Conservation (phyloP, 176 grass and related monocot genomes). For the Avena atlantica region DNA sequence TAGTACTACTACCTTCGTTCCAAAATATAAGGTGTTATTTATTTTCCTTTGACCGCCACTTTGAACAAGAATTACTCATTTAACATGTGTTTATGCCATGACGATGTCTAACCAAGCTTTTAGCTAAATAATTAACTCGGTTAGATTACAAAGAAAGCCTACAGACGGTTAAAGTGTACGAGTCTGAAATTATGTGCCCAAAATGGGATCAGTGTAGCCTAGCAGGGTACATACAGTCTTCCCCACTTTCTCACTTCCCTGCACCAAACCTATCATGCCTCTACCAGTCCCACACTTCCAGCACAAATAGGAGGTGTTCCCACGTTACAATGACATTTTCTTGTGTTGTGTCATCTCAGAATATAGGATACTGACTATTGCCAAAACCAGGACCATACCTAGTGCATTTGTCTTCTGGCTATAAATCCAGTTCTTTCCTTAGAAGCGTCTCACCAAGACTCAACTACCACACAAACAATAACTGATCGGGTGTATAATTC, state of each 20-base stretch:
- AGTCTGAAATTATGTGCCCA: background rate
- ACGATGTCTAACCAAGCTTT: conserved; percentile 2
- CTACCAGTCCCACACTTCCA: background rate
- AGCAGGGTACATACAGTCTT: conserved; percentile 24
- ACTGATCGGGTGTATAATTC: background rate
- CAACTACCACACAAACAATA: background rate
- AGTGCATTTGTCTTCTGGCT: background rate
- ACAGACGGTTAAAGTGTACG: background rate
- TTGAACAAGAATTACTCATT: too few species aligned
- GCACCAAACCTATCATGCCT: background rate
- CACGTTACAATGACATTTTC: conserved; percentile 23
- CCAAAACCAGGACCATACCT: conserved; percentile 25
- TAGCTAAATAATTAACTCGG: background rate
- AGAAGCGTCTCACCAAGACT: background rate
- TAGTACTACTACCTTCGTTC: too few species aligned
- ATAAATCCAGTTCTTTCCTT: background rate
- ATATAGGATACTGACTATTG: background rate
- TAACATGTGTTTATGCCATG: background rate
- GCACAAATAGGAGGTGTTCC: conserved; percentile 6
- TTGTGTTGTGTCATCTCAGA: conserved; percentile 7
- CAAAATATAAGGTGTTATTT: too few species aligned
- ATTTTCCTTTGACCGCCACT: too few species aligned
- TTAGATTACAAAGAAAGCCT: background rate
- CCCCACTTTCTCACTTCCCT: conserved; percentile 25
- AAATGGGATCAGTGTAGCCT: conserved; percentile 25